A percentile compares a stretch with the other conserved stretches of the same genome.
Evolutionary conservation across 352 stramenopile species (phyloP).

Genomic region (Thraustochytrium sp.): DNA sequence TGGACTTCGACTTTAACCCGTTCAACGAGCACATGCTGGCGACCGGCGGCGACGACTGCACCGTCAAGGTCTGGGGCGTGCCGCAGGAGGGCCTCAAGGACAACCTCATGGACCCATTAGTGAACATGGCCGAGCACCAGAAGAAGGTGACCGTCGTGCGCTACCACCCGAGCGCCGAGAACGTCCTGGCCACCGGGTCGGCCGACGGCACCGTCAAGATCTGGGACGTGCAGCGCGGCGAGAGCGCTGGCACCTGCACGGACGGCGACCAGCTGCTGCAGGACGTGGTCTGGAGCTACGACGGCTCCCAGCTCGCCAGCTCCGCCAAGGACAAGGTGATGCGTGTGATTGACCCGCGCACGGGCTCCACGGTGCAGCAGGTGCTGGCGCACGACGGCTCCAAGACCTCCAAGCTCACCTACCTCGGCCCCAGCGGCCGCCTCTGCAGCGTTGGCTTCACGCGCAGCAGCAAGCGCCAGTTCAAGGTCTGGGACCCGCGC

Average conservation of each 20-base stretch:
- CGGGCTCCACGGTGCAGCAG: conserved; percentile 55
- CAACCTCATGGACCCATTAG: conserved; percentile 87
- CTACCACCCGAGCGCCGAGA: conserved; percentile 95
- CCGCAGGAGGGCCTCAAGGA: conserved; percentile 79
- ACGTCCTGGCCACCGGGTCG: conserved; percentile 89
- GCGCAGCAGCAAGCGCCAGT: conserved; percentile 84
- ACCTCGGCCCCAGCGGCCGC: conserved; percentile 87
- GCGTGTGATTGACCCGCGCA: conserved; percentile 89
- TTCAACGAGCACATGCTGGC: conserved; percentile 79
- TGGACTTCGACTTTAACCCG: conserved; percentile 99
- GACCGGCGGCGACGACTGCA: conserved; percentile 84
- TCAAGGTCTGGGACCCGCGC: conserved; percentile 83
- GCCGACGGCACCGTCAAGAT: conserved; percentile 93
- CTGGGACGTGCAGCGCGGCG: conserved; percentile 95
- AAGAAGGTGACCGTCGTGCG: conserved; percentile 93
- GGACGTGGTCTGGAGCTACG: conserved; percentile 95
- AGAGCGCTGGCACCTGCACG: conserved; percentile 72
- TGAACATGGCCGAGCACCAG: conserved; percentile 89
- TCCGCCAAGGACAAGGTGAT: conserved; percentile 98
- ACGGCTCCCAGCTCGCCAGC: conserved; percentile 83
- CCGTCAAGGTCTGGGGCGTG: conserved; percentile 96
- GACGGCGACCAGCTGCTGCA: conserved; percentile 73
- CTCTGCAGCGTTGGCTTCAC: conserved; percentile 96
- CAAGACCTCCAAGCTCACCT: conserved; percentile 95
- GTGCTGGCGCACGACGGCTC: conserved; percentile 87